Percentiles rank a stretch among this genome's conserved stretches.
phyloP scores from a whole-genome alignment of 1,284 basidiomycete genomes.

The Puccinia sorghi region DNA sequence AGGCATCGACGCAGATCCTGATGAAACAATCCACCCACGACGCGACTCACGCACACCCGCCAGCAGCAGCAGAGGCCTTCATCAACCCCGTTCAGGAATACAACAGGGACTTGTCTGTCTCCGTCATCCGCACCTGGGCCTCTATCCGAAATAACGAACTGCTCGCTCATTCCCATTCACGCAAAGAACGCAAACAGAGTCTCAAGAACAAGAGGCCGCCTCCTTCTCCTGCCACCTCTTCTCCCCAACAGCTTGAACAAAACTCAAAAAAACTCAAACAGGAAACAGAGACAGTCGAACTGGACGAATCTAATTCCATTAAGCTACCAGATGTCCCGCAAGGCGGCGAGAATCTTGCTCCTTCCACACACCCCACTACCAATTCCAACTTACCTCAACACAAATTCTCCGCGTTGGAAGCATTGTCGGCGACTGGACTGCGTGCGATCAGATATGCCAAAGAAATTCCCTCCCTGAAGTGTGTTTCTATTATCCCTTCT shows the following conservation, averaged over 20 bases:
- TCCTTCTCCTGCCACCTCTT: too few species aligned
- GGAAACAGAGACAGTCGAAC: too few species aligned
- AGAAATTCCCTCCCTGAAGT: constrained; percentile 90
- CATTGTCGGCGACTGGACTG: constrained; percentile 90
- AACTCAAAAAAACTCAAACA: constrained; percentile 3
- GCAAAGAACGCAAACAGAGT: constrained; percentile 58
- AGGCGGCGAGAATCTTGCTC: not conserved
- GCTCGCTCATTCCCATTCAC: constrained; percentile 63
- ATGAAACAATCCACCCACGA: constrained; percentile 58
- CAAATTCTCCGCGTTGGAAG: constrained; percentile 84
- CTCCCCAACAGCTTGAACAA: not conserved
- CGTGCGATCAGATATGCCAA: constrained; percentile 96
- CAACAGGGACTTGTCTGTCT: constrained; percentile 89
- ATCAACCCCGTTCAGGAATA: constrained; percentile 98
- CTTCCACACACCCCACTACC: not conserved
- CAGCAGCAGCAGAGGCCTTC: constrained; percentile 71
- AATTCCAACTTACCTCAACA: constrained; percentile 59
- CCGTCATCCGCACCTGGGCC: constrained; percentile 82
- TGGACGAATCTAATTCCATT: not conserved
- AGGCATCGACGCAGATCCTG: constrained; percentile 80
- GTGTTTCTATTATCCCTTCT: constrained; percentile 51
- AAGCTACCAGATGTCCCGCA: not conserved
- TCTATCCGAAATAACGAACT: constrained; percentile 71
- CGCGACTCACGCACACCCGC: constrained; percentile 48
- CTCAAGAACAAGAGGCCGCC: constrained; percentile 12